These are phyloP conservation scores for Ascochyta lentis DNA, from an alignment of 2,329 filamentous ascomycete genomes.

Conservation along the genomic window DNA sequence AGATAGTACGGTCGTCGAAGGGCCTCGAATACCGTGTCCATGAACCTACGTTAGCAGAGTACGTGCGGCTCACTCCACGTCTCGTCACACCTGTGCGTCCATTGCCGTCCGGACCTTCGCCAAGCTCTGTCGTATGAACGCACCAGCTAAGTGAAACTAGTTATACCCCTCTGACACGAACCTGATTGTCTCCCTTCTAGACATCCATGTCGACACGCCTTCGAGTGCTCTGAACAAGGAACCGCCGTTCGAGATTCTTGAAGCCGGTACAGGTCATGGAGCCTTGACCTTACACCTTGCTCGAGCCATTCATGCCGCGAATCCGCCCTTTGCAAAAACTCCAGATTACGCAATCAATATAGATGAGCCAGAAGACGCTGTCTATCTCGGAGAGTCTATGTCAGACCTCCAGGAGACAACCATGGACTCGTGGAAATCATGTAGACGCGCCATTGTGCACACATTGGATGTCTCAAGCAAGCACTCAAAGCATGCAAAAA, in stretches of 20 bases:
- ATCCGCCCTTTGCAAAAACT: conserved; percentile 58
- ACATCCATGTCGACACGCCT: conserved; percentile 66
- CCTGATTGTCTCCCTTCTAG: conserved; percentile 76
- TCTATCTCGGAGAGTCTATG: conserved; percentile 42
- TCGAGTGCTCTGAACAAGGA: conserved; percentile 41
- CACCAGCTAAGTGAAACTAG: conserved; percentile 46
- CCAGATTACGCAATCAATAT: conserved; percentile 21
- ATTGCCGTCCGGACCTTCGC: background rate
- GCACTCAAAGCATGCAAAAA: conserved; percentile 69
- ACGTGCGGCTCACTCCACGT: conserved; percentile 70
- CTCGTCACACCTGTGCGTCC: conserved; percentile 74
- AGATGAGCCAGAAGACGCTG: conserved; percentile 37
- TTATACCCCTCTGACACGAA: conserved; percentile 78
- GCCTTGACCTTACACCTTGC: conserved; percentile 77
- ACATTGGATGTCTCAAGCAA: conserved; percentile 71
- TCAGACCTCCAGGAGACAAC: conserved; percentile 39
- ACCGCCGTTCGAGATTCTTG: conserved; percentile 74
- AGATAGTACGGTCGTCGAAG: conserved; percentile 63
- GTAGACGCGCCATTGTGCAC: conserved; percentile 73
- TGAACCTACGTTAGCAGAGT: conserved; percentile 74
- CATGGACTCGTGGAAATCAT: conserved; percentile 47
- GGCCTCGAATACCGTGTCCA: conserved; percentile 63
- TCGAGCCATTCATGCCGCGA: conserved; percentile 76
- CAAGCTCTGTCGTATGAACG: background rate
- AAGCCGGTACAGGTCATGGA: conserved; percentile 86